Percentiles rank a stretch among this genome's conserved stretches.
Conservation (phyloP, 352 stramenopile species). For the Halophytophthora polymorphica region DNA sequence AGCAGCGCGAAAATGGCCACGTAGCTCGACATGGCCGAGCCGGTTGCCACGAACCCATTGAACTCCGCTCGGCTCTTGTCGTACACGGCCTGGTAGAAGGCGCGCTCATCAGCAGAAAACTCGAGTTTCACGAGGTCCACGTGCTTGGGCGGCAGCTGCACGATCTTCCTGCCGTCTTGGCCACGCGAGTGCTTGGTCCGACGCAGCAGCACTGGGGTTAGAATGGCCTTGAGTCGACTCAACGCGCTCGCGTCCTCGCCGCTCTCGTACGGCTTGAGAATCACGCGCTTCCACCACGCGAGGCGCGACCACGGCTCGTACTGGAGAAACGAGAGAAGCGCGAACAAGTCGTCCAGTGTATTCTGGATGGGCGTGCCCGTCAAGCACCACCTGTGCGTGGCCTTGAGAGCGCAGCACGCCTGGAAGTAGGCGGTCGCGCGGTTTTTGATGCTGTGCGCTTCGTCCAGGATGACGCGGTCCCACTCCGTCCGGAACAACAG, state of each 20-base stretch:
- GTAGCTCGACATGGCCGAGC: conserved; percentile 76
- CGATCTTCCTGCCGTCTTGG: conserved; percentile 52
- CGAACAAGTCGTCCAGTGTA: conserved; percentile 83
- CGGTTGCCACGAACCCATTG: conserved; percentile 82
- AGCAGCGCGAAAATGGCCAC: conserved; percentile 88
- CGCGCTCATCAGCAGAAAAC: conserved; percentile 73
- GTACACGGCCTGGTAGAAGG: conserved; percentile 87
- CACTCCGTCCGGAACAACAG: conserved; percentile 45
- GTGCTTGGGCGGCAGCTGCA: conserved; percentile 70
- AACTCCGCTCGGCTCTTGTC: conserved; percentile 86
- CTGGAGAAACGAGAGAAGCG: conserved; percentile 78
- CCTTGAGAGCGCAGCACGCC: conserved; percentile 46
- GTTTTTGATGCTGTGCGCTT: conserved; percentile 92
- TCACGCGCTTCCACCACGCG: conserved; percentile 84
- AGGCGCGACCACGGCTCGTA: conserved; percentile 84
- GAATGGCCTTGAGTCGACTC: conserved; percentile 56
- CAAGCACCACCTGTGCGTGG: conserved; percentile 85
- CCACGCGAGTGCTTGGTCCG: conserved; percentile 84
- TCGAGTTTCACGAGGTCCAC: conserved; percentile 62
- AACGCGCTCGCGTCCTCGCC: conserved; percentile 59
- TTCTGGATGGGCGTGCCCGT: conserved; percentile 91
- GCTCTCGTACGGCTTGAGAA: conserved; percentile 73
- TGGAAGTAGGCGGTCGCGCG: conserved; percentile 70
- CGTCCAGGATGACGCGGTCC: conserved; percentile 88
- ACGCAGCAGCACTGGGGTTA: conserved; percentile 77